Conservation (phyloP, 768 basidiomycete species). For the Hydnomerulius pinastri region DNA sequence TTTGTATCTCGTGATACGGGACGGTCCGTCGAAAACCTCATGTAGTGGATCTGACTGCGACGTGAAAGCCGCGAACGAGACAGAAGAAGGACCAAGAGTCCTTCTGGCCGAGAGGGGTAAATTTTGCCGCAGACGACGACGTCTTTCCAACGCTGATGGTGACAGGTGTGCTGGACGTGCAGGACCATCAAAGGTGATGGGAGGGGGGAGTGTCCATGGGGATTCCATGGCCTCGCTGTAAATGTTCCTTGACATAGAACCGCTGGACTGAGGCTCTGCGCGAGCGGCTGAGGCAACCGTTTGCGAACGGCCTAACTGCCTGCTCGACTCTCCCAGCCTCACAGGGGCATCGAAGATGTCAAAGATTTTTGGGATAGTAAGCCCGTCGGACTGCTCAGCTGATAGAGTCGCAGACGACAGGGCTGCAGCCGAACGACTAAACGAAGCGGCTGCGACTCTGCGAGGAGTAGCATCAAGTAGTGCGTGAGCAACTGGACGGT, state of each 20-base stretch:
- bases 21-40: slow-evolving; percentile 50
- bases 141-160: slow-evolving; percentile 8
- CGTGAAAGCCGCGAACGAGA: slow-evolving; percentile 10
- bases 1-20: slow-evolving; percentile 29
- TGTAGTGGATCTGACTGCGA: slow-evolving; percentile 34
- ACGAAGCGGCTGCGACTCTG: slow-evolving; percentile 12
- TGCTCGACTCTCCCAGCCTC: slow-evolving; percentile 38
- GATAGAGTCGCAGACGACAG: slow-evolving; percentile 9
- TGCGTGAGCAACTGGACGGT: slow-evolving; percentile 7
- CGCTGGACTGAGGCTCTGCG: slow-evolving; percentile 10
- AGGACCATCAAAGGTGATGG: slow-evolving; percentile 52
- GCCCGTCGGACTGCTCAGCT: not conserved
- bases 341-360: slow-evolving; percentile 56
- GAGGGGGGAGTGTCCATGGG: slow-evolving; percentile 42
- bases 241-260: slow-evolving; percentile 1
- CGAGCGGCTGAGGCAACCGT: slow-evolving; percentile 4
- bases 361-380: slow-evolving; percentile 38
- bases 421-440: slow-evolving; percentile 15
- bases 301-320: slow-evolving; percentile 21
- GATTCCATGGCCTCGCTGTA: slow-evolving; percentile 12
- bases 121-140: slow-evolving; percentile 13
- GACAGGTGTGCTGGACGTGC: slow-evolving; percentile 36
- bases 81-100: slow-evolving; percentile 3
- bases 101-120: not conserved
- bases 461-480: slow-evolving; percentile 9